phyloP scores from a whole-genome alignment of 2,329 filamentous ascomycete genomes.

The Ascochyta lentis region DNA sequence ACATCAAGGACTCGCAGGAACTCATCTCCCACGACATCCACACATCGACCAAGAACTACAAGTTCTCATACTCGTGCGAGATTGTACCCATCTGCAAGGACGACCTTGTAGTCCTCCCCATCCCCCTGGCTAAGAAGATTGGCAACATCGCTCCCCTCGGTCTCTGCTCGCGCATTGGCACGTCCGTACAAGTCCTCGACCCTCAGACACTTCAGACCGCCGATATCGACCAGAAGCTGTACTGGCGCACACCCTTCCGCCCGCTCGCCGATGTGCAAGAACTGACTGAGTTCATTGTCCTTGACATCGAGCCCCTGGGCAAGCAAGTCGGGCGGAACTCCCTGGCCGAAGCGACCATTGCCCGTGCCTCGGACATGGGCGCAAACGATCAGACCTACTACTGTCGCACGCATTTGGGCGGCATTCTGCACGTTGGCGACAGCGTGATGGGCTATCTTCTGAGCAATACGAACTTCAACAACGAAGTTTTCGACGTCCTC shows the following conservation, averaged over 20 bases:
- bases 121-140: constrained; percentile 83
- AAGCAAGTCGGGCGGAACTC: constrained; percentile 79
- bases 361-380: constrained; percentile 84
- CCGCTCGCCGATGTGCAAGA: constrained; percentile 84
- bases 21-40: constrained; percentile 93
- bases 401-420: constrained; percentile 86
- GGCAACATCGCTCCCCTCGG: constrained; percentile 89
- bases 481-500: constrained; percentile 80
- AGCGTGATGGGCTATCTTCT: constrained; percentile 95
- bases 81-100: constrained; percentile 96
- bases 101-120: constrained; percentile 90
- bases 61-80: constrained; percentile 90
- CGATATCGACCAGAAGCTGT: constrained; percentile 80
- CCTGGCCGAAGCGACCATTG: constrained; percentile 86
- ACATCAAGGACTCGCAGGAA: constrained; percentile 85
- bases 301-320: constrained; percentile 87
- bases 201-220: constrained; percentile 89
- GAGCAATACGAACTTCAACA: constrained; percentile 91
- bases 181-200: constrained; percentile 87
- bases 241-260: constrained; percentile 89
- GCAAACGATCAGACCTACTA: constrained; percentile 88
- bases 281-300: constrained; percentile 89
- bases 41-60: constrained; percentile 89
- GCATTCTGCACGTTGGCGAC: constrained; percentile 85
- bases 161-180: constrained; percentile 88